Percentiles rank a stretch among this genome's conserved stretches.
Evolutionary conservation across 495 filamentous ascomycete genomes (phyloP).

Genomic region (Talaromyces borbonicus): DNA sequence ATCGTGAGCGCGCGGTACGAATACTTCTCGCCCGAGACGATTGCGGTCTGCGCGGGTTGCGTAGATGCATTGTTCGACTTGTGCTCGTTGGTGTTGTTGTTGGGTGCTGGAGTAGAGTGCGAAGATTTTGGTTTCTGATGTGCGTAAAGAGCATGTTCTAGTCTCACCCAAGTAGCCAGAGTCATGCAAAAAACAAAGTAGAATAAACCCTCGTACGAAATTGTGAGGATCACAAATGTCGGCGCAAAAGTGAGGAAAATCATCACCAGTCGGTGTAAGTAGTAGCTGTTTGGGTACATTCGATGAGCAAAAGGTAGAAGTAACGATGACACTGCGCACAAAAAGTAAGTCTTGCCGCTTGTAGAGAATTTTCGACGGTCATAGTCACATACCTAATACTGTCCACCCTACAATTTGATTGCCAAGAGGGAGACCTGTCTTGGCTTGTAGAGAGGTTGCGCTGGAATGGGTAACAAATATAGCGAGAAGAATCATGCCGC

Average conservation of each 20-base stretch:
- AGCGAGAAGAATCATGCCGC: slow-evolving; percentile 76
- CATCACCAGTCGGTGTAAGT: slow-evolving; percentile 79
- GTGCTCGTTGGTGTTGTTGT: slow-evolving; percentile 7
- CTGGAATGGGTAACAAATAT: slow-evolving; percentile 82
- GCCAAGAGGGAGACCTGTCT: slow-evolving; percentile 76
- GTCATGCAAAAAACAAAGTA: slow-evolving; percentile 82
- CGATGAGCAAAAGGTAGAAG: slow-evolving; percentile 73
- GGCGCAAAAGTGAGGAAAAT: slow-evolving; percentile 92
- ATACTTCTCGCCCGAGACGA: slow-evolving; percentile 27
- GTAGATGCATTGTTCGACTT: slow-evolving; percentile 7
- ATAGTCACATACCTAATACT: slow-evolving; percentile 54
- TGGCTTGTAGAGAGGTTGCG: slow-evolving; percentile 71
- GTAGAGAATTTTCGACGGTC: background rate
- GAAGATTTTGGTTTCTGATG: slow-evolving; percentile 23
- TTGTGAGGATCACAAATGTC: slow-evolving; percentile 90
- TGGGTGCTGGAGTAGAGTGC: slow-evolving; percentile 18
- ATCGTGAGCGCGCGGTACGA: slow-evolving; percentile 65
- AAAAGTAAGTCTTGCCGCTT: background rate
- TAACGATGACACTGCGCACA: slow-evolving; percentile 55
- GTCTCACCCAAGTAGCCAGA: slow-evolving; percentile 78
- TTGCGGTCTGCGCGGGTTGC: slow-evolving; percentile 15
- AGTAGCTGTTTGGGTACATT: slow-evolving; percentile 73
- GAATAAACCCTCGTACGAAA: slow-evolving; percentile 96
- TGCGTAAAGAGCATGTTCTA: slow-evolving; percentile 72
- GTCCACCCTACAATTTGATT: slow-evolving; percentile 85